These are phyloP conservation scores for Pinus albicaulis DNA, from an alignment of 75 land plant genomes.

Conservation along the genomic window DNA sequence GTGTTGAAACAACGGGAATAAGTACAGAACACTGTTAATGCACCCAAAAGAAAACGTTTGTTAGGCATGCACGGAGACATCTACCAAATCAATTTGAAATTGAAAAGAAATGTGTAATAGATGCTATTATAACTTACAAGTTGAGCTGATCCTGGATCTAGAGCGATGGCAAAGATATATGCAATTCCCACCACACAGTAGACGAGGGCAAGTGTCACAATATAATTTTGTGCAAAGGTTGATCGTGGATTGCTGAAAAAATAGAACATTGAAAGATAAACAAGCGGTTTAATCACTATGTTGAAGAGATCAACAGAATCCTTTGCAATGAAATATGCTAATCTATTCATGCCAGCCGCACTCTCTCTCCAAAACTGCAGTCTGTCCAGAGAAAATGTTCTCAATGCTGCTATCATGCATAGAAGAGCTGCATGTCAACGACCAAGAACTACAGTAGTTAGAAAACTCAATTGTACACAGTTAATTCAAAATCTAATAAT, in stretches of 20 bases:
- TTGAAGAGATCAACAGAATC: conserved; percentile 86
- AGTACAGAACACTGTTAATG: conserved; percentile 83
- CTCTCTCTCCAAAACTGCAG: conserved; percentile 90
- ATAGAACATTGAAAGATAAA: conserved; percentile 92
- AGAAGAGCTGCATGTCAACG: conserved; percentile 65
- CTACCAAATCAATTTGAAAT: conserved; percentile 1
- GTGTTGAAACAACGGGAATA: conserved; percentile 81
- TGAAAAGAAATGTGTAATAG: neutral
- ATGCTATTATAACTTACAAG: conserved; percentile 46
- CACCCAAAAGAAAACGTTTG: conserved; percentile 3
- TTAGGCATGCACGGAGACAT: neutral
- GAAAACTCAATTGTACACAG: neutral
- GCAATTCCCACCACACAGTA: conserved; percentile 93
- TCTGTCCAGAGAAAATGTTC: conserved; percentile 89
- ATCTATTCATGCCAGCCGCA: conserved; percentile 85
- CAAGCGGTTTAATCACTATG: conserved; percentile 79
- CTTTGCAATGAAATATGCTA: conserved; percentile 87
- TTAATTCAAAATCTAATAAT: neutral
- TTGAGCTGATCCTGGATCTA: conserved; percentile 82
- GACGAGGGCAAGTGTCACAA: conserved; percentile 67
- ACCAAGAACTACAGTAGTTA: neutral
- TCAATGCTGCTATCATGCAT: conserved; percentile 83
- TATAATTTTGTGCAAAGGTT: conserved; percentile 68
- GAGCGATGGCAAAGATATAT: conserved; percentile 71
- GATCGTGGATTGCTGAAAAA: conserved; percentile 97